Base-by-base conservation (phyloP, 306 rosid genomes). In the Mimosa pudica region DNA sequence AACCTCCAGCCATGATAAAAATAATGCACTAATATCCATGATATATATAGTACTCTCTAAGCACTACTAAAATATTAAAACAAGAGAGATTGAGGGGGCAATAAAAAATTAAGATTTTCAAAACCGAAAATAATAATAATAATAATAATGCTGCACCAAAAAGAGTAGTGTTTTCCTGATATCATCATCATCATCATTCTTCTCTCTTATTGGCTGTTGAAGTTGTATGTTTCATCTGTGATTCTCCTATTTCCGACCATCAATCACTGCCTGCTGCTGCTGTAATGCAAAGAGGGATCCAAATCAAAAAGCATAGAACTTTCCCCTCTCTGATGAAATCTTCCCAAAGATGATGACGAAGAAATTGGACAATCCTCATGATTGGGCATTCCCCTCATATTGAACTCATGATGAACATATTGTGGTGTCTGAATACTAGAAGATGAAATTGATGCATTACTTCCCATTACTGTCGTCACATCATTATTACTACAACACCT, bases 271-370 rank as follows among this genome's bases (percentile, higher is more conserved):
- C 73, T 38, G 42, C 42, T 38, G 42, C 42, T 38, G 42, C 42
- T 73, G 69, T 80, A 80, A 75, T 87, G 86, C 90, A 81, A 83
- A 73, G 85, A 90, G 65, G 92, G 86, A 76, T 92, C 90, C 81
- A 92, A 81, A 87, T 85, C 90, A 82, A 87, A 89, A 61, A 79
- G 35, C 78, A 79, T 70, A 77, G 91, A 62, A 83, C 88, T 77
- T 83, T 84, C 86, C 71, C 86, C 90, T 82, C 79, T 89, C 54
- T 78, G 85, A 47, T 76, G 81, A 82, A 87, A 89, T 82, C 82
- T 87, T 72, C 81, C 70, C 52, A 87, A 64, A 77, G 86, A 71
- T 69, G 10, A 17, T 65, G 83, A 71, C 57, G 88, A 74, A 9
- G 73, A 69, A 55, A 79, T 57, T 70, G 86, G 58, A 36, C 81